A percentile compares a stretch with the other conserved stretches of the same genome.
phyloP scores from a whole-genome alignment of 2,329 filamentous ascomycete genomes.

The Fusarium sterilihyphosum region DNA sequence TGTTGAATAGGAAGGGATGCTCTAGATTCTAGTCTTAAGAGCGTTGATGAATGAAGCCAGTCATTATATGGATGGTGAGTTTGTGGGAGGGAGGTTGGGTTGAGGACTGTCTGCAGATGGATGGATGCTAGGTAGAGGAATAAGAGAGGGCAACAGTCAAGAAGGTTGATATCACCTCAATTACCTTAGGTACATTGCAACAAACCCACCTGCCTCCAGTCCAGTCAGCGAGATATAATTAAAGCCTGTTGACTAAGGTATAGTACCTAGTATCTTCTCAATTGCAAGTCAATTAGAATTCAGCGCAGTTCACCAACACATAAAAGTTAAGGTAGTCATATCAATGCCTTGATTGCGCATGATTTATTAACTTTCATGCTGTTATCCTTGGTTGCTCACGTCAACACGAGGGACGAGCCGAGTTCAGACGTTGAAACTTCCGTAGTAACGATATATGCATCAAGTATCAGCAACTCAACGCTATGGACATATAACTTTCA shows the following conservation, averaged over 20 bases:
- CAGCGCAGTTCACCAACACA: neutral
- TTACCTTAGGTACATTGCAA: neutral
- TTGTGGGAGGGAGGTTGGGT: neutral
- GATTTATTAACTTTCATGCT: neutral
- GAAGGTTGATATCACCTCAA: neutral
- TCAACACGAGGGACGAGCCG: neutral
- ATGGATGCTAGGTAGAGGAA: neutral
- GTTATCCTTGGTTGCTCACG: constrained; percentile 1
- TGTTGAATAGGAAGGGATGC: constrained; percentile 2
- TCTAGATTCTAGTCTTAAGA: constrained; percentile 9
- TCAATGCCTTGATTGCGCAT: neutral
- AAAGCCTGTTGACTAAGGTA: neutral
- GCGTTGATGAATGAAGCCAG: constrained; percentile 7
- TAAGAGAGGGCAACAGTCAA: neutral
- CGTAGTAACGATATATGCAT: neutral
- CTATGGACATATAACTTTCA: neutral
- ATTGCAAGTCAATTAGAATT: neutral
- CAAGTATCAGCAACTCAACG: neutral
- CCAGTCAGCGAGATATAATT: neutral
- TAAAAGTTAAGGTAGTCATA: neutral
- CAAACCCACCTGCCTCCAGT: neutral
- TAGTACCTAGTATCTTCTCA: neutral
- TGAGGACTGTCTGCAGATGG: neutral
- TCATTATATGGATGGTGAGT: constrained; percentile 1
- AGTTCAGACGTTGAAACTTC: neutral